phyloP scores from a whole-genome alignment of 768 basidiomycete genomes.

The Tricholoma matsutake region DNA sequence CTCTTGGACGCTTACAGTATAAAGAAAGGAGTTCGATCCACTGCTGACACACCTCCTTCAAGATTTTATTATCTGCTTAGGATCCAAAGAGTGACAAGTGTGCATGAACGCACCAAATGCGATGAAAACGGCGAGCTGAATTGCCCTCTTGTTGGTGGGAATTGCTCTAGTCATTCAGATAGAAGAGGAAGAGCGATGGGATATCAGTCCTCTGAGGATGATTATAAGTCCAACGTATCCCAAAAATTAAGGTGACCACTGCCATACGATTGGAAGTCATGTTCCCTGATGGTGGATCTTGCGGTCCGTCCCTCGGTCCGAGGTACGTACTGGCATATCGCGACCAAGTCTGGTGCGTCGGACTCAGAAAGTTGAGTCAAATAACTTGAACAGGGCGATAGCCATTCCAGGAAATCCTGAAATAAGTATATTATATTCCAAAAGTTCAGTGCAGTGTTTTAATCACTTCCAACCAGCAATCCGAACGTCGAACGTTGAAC shows the following conservation, averaged over 20 bases:
- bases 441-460: too few species aligned
- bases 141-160: conserved; percentile 61
- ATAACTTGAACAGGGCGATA: neutral
- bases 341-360: too few species aligned
- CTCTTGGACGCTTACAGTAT: too few species aligned
- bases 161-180: conserved; percentile 37
- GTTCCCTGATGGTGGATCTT: conserved; percentile 15
- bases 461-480: too few species aligned
- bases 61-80: neutral
- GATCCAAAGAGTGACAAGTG: neutral
- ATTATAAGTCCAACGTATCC: conserved; percentile 11
- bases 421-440: too few species aligned
- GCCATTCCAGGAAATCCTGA: too few species aligned
- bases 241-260: neutral
- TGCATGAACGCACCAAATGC: conserved; percentile 56
- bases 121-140: conserved; percentile 65
- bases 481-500: too few species aligned
- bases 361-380: neutral
- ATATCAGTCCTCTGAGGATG: neutral
- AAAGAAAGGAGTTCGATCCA: neutral
- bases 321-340: neutral
- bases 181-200: conserved; percentile 19
- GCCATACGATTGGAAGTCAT: conserved; percentile 8
- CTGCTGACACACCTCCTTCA: conserved; percentile 17
- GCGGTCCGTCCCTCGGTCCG: conserved; percentile 20